Percentiles rank a stretch among this genome's conserved stretches.
Evolutionary conservation across 2,329 filamentous ascomycete genomes (phyloP).

Genomic region (Botryotinia calthae): DNA sequence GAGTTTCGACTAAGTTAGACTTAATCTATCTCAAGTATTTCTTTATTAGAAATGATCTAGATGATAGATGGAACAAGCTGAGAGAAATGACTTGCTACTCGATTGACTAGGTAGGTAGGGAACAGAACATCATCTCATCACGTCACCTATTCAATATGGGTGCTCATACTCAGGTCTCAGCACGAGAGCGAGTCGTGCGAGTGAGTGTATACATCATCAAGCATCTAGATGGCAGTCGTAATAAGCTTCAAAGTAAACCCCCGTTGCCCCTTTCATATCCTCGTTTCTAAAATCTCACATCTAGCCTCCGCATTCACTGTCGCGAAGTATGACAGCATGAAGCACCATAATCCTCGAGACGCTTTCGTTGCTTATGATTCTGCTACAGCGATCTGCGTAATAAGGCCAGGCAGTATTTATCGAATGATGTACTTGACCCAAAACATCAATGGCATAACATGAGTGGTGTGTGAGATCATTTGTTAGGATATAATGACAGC

Average conservation of each 20-base stretch:
- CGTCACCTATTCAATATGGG: neutral
- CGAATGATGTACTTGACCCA: neutral
- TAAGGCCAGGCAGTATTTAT: neutral
- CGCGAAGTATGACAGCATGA: conserved; percentile 3
- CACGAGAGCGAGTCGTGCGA: conserved; percentile 1
- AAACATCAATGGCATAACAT: neutral
- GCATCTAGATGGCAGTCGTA: neutral
- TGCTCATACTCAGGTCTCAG: conserved; percentile 2
- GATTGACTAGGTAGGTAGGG: neutral
- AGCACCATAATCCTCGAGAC: conserved; percentile 1
- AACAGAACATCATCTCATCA: neutral
- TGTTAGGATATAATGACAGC: neutral
- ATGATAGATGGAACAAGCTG: neutral
- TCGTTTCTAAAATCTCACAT: conserved; percentile 10
- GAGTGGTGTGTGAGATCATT: conserved; percentile 1
- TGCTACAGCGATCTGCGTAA: neutral
- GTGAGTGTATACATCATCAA: neutral
- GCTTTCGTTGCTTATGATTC: neutral
- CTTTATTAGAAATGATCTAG: neutral
- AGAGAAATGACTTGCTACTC: neutral
- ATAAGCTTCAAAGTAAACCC: conserved; percentile 15
- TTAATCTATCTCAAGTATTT: neutral
- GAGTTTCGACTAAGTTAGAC: conserved; percentile 7
- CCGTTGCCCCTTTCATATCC: neutral
- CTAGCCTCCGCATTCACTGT: conserved; percentile 4